Evolutionary conservation across 1,139 yeast species (phyloP), one percentile per base, ranked within the genome.

Genomic region (Candida labiduridarum): DNA sequence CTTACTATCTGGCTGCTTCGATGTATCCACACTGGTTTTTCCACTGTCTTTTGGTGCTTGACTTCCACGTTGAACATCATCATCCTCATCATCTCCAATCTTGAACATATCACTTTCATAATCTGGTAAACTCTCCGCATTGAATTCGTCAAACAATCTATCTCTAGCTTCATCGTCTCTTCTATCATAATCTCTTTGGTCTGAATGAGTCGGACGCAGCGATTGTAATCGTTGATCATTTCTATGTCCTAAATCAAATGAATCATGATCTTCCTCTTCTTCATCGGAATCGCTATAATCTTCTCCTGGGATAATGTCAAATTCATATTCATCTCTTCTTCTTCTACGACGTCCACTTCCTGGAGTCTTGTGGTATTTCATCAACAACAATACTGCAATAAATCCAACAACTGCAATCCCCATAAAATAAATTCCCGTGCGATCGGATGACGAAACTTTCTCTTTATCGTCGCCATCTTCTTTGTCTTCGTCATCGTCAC

Each of bases 301-400:
- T 59, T 82, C 87, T 1, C 87, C 87, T 15, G 84, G 84, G 47
- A 87, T 87, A 44, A 87, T 85, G 64, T 87, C 95, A 65, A 87
- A 87, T 64, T 87, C 95, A 61, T 82, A 87, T 54, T 86, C 87
- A 51, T 84, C 89, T 68, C 90, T 79, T 68, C 91, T 79, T 60
- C 87, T 79, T 49, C 81, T 71, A 49, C 79, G 75, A 51, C 83
- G 73, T 7, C 74, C 64, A 50, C 74, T 67, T 22, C 76, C 76
- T n/a, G 79, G 79, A 2, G 74, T 68, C 57, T 80, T 78, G 49
- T 81, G 80, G 62, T 76, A 77, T 52, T 78, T 71, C 74, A 83
- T 80, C 53, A 85, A 74, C 10, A 82, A 60, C 29, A 84, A 60
- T 3, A 83, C 72, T 3, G 81, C 71, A 3, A 81, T 62, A 56